Evolutionary conservation across 768 basidiomycete genomes (phyloP), one percentile per base, ranked within the genome.

Genomic region (Clathrus columnatus): DNA sequence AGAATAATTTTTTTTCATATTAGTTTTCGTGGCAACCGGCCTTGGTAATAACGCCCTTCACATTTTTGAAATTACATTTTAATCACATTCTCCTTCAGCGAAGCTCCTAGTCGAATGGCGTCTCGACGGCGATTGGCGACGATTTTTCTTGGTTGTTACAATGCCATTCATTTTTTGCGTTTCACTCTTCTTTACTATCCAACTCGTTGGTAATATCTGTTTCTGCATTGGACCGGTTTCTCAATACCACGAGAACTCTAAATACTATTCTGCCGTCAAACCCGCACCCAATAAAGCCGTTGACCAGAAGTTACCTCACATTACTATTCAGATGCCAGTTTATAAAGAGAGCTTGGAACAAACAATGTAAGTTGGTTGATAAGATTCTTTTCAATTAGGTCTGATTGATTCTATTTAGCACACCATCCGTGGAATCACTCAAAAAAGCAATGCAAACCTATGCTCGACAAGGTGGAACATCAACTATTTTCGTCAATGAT

Each of bases 391-490:
- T 44, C 4, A 26, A 26, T 51, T 14, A 29, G 4, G 51, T 18
- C 26, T 54, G n/a, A n/a, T 51, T 18, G 18, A 8, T 7, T 26
- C 5, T 59, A 5, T 52, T 4, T 64, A 89, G 87, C 58, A 64
- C 81, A 6, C 87, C 85, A 4, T 88, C 87, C 17, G 82, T 93
- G 4, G 77, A 77, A 62, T 91, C 85, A 0, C 71, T 84, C 59
- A 90, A 90, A 69, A 84, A 83, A 70, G 89, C 88, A 0, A 91
- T 91, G 82, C 87, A 87, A 66, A 87, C 87, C n/a, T 91, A 91
- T 63, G 89, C 90, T 5, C 76, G 89, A n/a, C 90, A 93, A 67
- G 89, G 91, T 48, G 89, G 88, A 5, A 84, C 85, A 1, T 87
- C 85, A 8, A 67, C 80, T 24, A 89, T 93, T 64, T 75, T 91